Evolutionary conservation across 192 early-diverging fungal genomes (phyloP), one percentile per base, ranked within the genome.

Genomic region (Backusella australiensis): DNA sequence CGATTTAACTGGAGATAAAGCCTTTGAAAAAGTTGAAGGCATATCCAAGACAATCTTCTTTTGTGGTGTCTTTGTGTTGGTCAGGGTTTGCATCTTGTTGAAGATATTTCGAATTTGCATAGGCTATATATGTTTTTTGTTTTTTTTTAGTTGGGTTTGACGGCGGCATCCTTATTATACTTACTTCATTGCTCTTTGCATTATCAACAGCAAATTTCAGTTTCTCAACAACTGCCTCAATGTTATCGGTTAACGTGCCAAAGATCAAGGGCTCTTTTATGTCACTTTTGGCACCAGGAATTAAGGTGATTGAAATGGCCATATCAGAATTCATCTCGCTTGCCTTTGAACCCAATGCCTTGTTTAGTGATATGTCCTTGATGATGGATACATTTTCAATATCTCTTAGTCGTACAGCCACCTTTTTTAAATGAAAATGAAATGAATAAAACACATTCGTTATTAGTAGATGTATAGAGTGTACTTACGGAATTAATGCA

Each of bases 401-500:
- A 53, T 91, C 85, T 69, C 84, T 80, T 63, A 88, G 70, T 29
- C 78, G 74, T 26, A 85, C 63, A 4, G 83, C 86, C n/a, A 88
- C 77, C 85, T 88, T 77, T 32, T 4, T 80, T 38, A 0, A 66
- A 56, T 21, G 14, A 17, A 74, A 38, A 32, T 15, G 21, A 36
- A 5, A 12, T 23, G 11, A 59, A 35, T n/a, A 36, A 53, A 49
- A 3, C 1, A 14, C 12, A 19, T 3, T 6, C 19, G n/a, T 39
- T 69, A 1, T 23, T 1, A 73, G 6, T 15, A 23, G 2, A n/a
- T 39, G 38, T 29, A n/a, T 49, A 44, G 42, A 19, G 17, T 65
- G 19, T 14, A 53, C 74, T 69, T 80, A 91, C 85, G 6, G 87
- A 86, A 42, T 81, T 85, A 26, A 92, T 78, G 59, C 89, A 88